phyloP scores from a whole-genome alignment of 495 filamentous ascomycete species.

The Apodospora peruviana region DNA sequence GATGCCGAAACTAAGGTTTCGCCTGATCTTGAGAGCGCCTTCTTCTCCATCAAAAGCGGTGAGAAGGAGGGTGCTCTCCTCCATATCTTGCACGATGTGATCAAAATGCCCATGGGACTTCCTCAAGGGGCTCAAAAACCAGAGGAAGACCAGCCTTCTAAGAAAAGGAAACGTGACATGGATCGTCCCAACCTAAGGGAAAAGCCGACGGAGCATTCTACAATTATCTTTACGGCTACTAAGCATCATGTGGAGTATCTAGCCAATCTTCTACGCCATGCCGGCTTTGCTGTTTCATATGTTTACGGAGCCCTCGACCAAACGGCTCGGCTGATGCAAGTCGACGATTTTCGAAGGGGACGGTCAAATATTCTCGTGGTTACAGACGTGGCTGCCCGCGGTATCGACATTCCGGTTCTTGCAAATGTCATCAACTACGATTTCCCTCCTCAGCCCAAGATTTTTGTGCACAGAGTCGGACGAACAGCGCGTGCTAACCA shows the following conservation, averaged over 20 bases:
- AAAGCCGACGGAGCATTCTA: constrained; percentile 72
- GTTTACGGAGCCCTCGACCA: constrained; percentile 93
- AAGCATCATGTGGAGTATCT: constrained; percentile 99
- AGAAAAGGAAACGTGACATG: constrained; percentile 63
- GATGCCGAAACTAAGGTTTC: constrained; percentile 95
- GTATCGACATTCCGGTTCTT: constrained; percentile 94
- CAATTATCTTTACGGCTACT: constrained; percentile 88
- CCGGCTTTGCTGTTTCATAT: constrained; percentile 85
- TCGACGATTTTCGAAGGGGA: constrained; percentile 79
- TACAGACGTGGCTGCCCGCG: constrained; percentile 92
- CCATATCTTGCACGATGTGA: constrained; percentile 82
- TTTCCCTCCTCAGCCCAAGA: constrained; percentile 93
- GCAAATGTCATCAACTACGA: constrained; percentile 99
- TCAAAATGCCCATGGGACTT: constrained; percentile 80
- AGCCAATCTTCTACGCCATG: constrained; percentile 59
- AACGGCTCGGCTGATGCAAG: constrained; percentile 82
- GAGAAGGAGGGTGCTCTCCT: constrained; percentile 92
- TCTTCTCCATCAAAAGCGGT: constrained; percentile 84
- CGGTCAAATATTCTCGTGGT: constrained; percentile 89
- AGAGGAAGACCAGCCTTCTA: constrained; percentile 40
- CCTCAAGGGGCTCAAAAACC: constrained; percentile 47
- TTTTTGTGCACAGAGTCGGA: constrained; percentile 94
- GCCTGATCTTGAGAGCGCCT: constrained; percentile 85
- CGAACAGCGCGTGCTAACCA: constrained; percentile 90
- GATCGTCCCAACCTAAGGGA: constrained; percentile 40